A percentile compares a stretch with the other conserved stretches of the same genome.
Conservation (phyloP, 257 asterid genomes). For the Osmanthus fragrans region DNA sequence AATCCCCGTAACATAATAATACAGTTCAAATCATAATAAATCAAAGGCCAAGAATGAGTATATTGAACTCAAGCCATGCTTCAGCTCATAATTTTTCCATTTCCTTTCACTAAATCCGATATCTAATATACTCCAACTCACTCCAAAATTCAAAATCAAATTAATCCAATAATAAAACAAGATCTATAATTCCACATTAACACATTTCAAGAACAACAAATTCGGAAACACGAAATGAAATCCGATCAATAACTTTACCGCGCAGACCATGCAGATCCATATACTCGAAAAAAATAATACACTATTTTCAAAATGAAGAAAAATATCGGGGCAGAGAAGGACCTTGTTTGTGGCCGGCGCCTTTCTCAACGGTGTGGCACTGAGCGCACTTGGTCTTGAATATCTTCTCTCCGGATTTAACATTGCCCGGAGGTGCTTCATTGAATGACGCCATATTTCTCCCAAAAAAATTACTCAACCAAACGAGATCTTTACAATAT, state of each 20-base stretch:
- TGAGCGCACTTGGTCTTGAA: conserved; percentile 88
- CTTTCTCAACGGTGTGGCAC: conserved; percentile 88
- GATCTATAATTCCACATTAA: background rate
- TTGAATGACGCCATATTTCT: conserved; percentile 60
- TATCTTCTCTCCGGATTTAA: conserved; percentile 72
- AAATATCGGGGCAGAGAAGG: background rate
- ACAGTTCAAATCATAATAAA: background rate
- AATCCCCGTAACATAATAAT: background rate
- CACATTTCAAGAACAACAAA: background rate
- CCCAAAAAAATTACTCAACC: background rate
- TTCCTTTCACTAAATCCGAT: background rate
- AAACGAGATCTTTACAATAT: too few species aligned
- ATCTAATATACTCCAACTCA: background rate
- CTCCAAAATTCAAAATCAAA: background rate
- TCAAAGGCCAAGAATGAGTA: background rate
- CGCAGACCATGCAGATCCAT: conserved; percentile 7
- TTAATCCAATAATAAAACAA: conserved; percentile 1
- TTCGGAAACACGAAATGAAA: background rate
- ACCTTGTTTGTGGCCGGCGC: conserved; percentile 98
- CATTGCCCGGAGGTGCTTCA: conserved; percentile 74
- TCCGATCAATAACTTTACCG: background rate
- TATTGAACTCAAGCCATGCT: background rate
- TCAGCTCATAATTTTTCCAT: background rate
- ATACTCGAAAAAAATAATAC: background rate
- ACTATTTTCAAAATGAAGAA: background rate